phyloP scores from a whole-genome alignment of 495 filamentous ascomycete genomes.

The Hypoxylon perforatum region DNA sequence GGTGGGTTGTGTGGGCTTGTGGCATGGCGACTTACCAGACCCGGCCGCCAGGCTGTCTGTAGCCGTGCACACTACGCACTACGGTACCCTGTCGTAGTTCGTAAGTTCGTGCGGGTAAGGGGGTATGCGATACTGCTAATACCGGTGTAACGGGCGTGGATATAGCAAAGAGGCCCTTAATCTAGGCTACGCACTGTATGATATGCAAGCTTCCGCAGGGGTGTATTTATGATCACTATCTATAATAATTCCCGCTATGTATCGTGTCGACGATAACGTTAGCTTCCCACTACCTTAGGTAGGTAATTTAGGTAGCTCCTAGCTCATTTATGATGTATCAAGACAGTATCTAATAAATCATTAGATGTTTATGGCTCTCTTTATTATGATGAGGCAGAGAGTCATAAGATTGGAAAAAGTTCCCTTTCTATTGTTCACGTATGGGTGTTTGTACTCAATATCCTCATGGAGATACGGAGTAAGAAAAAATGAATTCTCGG shows the following conservation, averaged over 20 bases:
- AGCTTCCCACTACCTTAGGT: neutral
- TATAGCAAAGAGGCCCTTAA: neutral
- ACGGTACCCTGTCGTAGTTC: slow-evolving; percentile 21
- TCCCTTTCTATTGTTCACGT: too few relatives aligned
- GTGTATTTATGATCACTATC: slow-evolving; percentile 1
- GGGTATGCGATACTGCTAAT: neutral
- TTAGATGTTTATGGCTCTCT: slow-evolving; percentile 6
- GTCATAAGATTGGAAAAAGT: too few relatives aligned
- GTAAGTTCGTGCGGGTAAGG: slow-evolving; percentile 37
- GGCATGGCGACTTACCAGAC: slow-evolving; percentile 9
- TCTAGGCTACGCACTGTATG: slow-evolving; percentile 8
- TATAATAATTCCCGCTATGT: slow-evolving; percentile 3
- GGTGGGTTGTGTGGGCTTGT: slow-evolving; percentile 30
- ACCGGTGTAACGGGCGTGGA: slow-evolving; percentile 17
- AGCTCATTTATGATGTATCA: too few relatives aligned
- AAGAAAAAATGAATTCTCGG: too few relatives aligned
- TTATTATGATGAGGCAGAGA: neutral
- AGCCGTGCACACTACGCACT: slow-evolving; percentile 21
- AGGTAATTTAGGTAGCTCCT: too few relatives aligned
- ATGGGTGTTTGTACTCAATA: too few relatives aligned
- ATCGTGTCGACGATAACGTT: neutral
- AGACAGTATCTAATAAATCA: neutral
- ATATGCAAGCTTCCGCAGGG: slow-evolving; percentile 24
- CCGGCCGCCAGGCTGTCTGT: slow-evolving; percentile 28
- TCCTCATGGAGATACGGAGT: too few relatives aligned